Conservation (phyloP, 1,284 basidiomycete species). For the Apiotrichum gamsii region DNA sequence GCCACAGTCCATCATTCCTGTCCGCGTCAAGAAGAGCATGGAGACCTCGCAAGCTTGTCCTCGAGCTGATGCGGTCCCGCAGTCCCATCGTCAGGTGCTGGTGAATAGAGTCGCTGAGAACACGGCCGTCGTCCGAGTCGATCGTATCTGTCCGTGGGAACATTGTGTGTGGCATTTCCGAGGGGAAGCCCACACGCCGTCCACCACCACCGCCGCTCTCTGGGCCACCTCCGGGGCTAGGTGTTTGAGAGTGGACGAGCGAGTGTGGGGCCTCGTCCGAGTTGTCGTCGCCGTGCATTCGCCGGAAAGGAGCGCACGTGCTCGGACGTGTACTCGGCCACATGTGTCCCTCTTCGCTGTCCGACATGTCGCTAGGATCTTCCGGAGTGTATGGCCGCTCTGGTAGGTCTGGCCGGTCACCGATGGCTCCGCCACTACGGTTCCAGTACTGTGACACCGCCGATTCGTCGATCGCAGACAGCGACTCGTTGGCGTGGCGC, state of each 20-base stretch:
- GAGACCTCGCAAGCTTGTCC: slow-evolving; percentile 36
- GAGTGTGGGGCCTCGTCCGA: slow-evolving; percentile 16
- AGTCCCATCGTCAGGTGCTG: slow-evolving; percentile 21
- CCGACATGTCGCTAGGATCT: slow-evolving; percentile 26
- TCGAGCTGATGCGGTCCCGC: slow-evolving; percentile 33
- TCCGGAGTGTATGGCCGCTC: slow-evolving; percentile 35
- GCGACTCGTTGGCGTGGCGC: slow-evolving; percentile 34
- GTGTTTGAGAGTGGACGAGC: slow-evolving; percentile 2
- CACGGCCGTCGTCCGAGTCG: slow-evolving; percentile 21
- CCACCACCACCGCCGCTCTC: not conserved
- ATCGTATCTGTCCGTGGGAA: slow-evolving; percentile 39
- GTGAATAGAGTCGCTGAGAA: slow-evolving; percentile 21
- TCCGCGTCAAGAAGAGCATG: slow-evolving; percentile 41
- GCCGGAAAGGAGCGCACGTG: slow-evolving; percentile 68
- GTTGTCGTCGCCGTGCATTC: slow-evolving; percentile 59
- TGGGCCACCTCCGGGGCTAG: not conserved
- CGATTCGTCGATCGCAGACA: slow-evolving; percentile 42
- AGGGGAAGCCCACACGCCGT: slow-evolving; percentile 12
- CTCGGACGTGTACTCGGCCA: slow-evolving; percentile 48
- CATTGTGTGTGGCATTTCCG: slow-evolving; percentile 17
- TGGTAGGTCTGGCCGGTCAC: slow-evolving; percentile 7
- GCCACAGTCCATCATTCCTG: slow-evolving; percentile 40
- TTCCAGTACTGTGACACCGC: slow-evolving; percentile 27
- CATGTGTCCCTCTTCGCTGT: slow-evolving; percentile 45
- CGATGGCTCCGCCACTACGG: slow-evolving; percentile 8